phyloP scores from a whole-genome alignment of 2,329 filamentous ascomycete species.

The Fusarium dimerum region DNA sequence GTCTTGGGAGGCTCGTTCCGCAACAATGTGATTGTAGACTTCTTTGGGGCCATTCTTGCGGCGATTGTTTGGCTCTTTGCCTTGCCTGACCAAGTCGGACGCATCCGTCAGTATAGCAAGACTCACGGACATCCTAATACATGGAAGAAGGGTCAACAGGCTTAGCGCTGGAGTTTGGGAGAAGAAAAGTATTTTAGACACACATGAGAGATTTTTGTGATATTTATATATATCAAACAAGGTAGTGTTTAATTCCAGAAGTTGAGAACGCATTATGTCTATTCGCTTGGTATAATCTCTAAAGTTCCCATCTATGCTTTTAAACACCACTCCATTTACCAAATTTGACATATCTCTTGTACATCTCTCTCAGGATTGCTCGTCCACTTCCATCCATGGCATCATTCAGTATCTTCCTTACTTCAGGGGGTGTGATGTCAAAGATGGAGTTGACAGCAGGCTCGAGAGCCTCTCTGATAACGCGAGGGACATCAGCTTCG shows the following conservation, averaged over 20 bases:
- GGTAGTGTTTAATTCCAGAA: conserved; percentile 4
- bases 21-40: conserved; percentile 63
- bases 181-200: no score
- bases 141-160: conserved; percentile 30
- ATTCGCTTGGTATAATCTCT: conserved; percentile 20
- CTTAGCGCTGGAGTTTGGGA: not conserved
- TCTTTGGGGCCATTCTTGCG: conserved; percentile 54
- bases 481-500: conserved; percentile 51
- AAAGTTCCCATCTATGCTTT: conserved; percentile 13
- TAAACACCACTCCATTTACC: conserved; percentile 65
- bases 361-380: conserved; percentile 60
- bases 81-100: conserved; percentile 55
- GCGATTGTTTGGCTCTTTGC: conserved; percentile 60
- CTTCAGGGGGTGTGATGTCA: conserved; percentile 57
- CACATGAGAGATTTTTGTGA: not conserved
- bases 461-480: conserved; percentile 56
- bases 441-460: conserved; percentile 60
- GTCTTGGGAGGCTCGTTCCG: conserved; percentile 56
- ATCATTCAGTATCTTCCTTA: conserved; percentile 59
- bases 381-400: conserved; percentile 60
- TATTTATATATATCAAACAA: not conserved
- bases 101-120: conserved; percentile 58
- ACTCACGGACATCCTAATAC: conserved; percentile 59
- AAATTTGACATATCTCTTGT: conserved; percentile 60
- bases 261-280: conserved; percentile 9